These are phyloP conservation scores for Hibiscus mutabilis DNA, from an alignment of 345 rosid genomes.

Conservation along the genomic window DNA sequence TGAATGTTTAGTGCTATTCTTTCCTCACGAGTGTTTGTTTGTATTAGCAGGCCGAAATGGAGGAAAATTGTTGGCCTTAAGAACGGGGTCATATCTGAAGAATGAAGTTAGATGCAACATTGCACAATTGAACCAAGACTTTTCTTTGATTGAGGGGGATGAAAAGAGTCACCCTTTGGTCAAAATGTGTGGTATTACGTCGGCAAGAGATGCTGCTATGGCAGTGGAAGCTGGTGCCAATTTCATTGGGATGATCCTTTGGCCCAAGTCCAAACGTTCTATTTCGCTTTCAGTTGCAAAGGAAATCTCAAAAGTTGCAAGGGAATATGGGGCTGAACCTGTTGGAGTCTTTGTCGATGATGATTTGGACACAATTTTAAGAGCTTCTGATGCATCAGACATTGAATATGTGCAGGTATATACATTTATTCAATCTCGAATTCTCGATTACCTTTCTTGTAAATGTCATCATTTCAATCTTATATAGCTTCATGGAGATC, in stretches of 20 bases:
- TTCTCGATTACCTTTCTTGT: neutral
- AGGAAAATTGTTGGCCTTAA: neutral
- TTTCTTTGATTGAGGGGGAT: neutral
- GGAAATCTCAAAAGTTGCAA: slow-evolving; percentile 79
- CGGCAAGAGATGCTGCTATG: slow-evolving; percentile 5
- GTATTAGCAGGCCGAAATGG: neutral
- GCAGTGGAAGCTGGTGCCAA: slow-evolving; percentile 37
- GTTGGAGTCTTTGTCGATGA: slow-evolving; percentile 94
- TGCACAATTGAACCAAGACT: neutral
- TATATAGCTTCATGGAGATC: slow-evolving; percentile 78
- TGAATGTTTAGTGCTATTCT: neutral
- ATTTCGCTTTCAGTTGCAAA: slow-evolving; percentile 63
- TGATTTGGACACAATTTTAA: slow-evolving; percentile 51
- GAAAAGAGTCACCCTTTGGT: slow-evolving; percentile 6
- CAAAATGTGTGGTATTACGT: slow-evolving; percentile 12
- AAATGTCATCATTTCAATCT: neutral
- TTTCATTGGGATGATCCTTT: slow-evolving; percentile 80
- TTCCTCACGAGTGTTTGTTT: neutral
- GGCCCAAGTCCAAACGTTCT: slow-evolving; percentile 83
- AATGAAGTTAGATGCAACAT: slow-evolving; percentile 5
- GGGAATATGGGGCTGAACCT: slow-evolving; percentile 64
- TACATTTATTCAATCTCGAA: neutral
- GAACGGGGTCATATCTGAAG: neutral
- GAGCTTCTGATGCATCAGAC: slow-evolving; percentile 59
- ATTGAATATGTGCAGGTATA: slow-evolving; percentile 74